Conservation (phyloP, 2,329 filamentous ascomycete species). For the Colletotrichum liaoningense region DNA sequence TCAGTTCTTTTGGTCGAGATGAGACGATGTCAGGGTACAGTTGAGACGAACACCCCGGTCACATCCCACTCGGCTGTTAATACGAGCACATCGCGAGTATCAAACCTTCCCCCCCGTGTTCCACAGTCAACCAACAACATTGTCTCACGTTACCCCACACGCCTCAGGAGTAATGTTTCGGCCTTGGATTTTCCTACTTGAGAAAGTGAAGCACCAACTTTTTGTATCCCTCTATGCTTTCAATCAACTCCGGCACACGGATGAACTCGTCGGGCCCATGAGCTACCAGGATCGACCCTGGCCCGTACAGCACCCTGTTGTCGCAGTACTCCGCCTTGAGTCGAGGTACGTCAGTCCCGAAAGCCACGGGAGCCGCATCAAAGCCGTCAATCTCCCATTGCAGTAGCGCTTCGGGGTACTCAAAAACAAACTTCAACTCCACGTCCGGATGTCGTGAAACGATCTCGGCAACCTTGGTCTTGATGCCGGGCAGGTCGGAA, state of each 20-base stretch:
- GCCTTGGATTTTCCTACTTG: background rate
- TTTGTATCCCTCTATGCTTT: slow-evolving; percentile 52
- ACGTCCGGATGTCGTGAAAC: slow-evolving; percentile 47
- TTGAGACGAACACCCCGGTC: slow-evolving; percentile 26
- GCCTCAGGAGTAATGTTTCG: background rate
- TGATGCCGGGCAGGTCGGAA: slow-evolving; percentile 47
- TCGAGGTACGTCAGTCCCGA: slow-evolving; percentile 52
- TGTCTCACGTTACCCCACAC: background rate
- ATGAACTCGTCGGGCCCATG: slow-evolving; percentile 52
- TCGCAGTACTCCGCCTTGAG: slow-evolving; percentile 43
- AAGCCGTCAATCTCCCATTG: slow-evolving; percentile 53
- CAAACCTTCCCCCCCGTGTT: background rate
- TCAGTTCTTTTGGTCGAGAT: background rate
- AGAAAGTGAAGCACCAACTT: slow-evolving; percentile 40
- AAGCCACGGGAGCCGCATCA: slow-evolving; percentile 49
- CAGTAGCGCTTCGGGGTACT: slow-evolving; percentile 50
- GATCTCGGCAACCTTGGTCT: slow-evolving; percentile 45
- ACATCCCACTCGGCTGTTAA: background rate
- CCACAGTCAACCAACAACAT: background rate
- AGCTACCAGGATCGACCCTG: slow-evolving; percentile 51
- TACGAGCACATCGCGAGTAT: slow-evolving; percentile 1
- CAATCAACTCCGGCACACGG: slow-evolving; percentile 47
- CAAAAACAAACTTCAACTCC: slow-evolving; percentile 47
- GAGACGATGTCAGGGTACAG: slow-evolving; percentile 19
- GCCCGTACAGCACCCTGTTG: slow-evolving; percentile 52